phyloP scores from a whole-genome alignment of 2,329 filamentous ascomycete species.

The Ophiocordyceps camponoti-saundersi region DNA sequence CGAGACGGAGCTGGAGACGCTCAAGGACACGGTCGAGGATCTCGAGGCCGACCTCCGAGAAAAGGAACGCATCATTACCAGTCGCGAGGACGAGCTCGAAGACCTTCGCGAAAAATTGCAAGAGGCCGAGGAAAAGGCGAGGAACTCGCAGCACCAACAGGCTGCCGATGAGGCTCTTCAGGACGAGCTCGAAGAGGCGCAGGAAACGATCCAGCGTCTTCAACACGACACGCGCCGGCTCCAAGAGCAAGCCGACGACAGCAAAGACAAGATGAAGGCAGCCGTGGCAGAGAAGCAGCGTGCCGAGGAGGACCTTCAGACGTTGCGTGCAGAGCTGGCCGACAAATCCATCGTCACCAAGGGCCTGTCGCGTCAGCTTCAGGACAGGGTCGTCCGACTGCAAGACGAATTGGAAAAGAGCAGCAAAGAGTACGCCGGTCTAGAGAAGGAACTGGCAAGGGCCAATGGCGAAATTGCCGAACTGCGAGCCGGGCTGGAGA shows the following conservation, averaged over 20 bases:
- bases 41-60: slow-evolving; percentile 60
- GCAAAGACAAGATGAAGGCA: slow-evolving; percentile 35
- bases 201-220: slow-evolving; percentile 40
- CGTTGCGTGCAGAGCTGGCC: slow-evolving; percentile 60
- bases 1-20: slow-evolving; percentile 42
- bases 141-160: slow-evolving; percentile 29
- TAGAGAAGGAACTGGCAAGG: slow-evolving; percentile 32
- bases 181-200: slow-evolving; percentile 37
- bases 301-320: slow-evolving; percentile 42
- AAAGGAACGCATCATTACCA: slow-evolving; percentile 56
- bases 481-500: slow-evolving; percentile 25
- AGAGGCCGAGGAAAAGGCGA: slow-evolving; percentile 40
- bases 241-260: slow-evolving; percentile 35
- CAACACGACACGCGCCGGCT: slow-evolving; percentile 36
- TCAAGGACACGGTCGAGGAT: slow-evolving; percentile 60
- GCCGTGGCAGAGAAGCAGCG: slow-evolving; percentile 36
- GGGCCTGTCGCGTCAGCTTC: slow-evolving; percentile 56
- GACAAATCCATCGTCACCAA: slow-evolving; percentile 66
- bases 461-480: slow-evolving; percentile 28
- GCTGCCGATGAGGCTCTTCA: slow-evolving; percentile 34
- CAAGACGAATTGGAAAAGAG: slow-evolving; percentile 46
- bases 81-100: slow-evolving; percentile 61
- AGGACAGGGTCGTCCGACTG: slow-evolving; percentile 50
- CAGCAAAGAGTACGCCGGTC: slow-evolving; percentile 27
- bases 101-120: slow-evolving; percentile 39